These are phyloP conservation scores for Galeopsis tetrahit DNA, from an alignment of 257 asterid genomes.

Conservation along the genomic window DNA sequence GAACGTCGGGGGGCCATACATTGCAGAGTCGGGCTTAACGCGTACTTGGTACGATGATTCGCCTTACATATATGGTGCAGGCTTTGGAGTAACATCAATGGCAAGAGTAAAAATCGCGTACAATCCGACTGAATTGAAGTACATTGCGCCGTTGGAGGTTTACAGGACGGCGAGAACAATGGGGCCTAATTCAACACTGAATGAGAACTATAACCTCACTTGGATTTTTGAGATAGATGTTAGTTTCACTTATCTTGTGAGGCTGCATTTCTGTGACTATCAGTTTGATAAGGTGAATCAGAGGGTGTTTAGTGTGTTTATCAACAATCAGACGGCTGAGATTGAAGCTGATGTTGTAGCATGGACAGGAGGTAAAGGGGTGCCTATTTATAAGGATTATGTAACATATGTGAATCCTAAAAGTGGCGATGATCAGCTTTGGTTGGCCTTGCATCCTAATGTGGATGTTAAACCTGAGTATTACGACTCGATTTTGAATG, in stretches of 20 bases:
- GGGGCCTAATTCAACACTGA: slow-evolving; percentile 61
- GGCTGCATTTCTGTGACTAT: slow-evolving; percentile 81
- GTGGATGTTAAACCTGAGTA: slow-evolving; percentile 49
- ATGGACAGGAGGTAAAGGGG: slow-evolving; percentile 54
- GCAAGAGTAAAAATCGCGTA: slow-evolving; percentile 46
- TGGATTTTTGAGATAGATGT: slow-evolving; percentile 71
- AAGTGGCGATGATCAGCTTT: slow-evolving; percentile 37
- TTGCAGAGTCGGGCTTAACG: slow-evolving; percentile 46
- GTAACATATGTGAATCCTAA: slow-evolving; percentile 40
- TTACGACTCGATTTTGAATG: slow-evolving; percentile 65
- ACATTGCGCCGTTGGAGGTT: slow-evolving; percentile 57
- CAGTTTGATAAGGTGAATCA: slow-evolving; percentile 53
- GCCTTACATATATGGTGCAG: slow-evolving; percentile 67
- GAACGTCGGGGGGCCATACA: slow-evolving; percentile 69
- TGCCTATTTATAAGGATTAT: slow-evolving; percentile 61
- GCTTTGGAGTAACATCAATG: slow-evolving; percentile 48
- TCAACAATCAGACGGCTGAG: slow-evolving; percentile 61
- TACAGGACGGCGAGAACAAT: slow-evolving; percentile 58
- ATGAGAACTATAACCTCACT: slow-evolving; percentile 64
- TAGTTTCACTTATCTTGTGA: slow-evolving; percentile 65
- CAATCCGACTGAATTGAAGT: slow-evolving; percentile 38
- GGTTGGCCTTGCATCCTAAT: slow-evolving; percentile 68
- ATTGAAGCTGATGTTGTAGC: slow-evolving; percentile 57
- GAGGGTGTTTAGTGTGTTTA: slow-evolving; percentile 61
- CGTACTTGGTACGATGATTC: slow-evolving; percentile 77